Evolutionary conservation across 1,284 basidiomycete genomes (phyloP), one percentile per base, ranked within the genome.

Genomic region (Ustilago curta): DNA sequence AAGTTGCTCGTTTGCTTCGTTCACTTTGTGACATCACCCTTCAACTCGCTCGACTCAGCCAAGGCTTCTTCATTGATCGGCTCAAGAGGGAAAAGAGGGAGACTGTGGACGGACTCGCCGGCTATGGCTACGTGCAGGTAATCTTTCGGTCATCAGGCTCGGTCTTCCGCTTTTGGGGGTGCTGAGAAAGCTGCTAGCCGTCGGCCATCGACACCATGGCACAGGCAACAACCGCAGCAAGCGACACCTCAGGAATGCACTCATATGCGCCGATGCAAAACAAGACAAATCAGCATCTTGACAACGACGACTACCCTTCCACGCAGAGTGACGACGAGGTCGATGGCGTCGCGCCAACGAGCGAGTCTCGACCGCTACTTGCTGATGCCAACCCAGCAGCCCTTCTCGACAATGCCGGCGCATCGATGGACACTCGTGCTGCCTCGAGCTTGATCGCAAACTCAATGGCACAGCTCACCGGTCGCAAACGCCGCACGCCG

Each of bases 281-380:
- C 19, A 19, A 25, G 16, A 2, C 23, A 14, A 45, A 27, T 16
- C 35, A 35, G 23, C 50, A 55, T 25, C 31, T 21, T 2, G 59
- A 62, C 25, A 59, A 74, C 2, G 57, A 23, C 2, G 61, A 43
- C 27, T 69, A 68, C 21, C 51, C 61, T 4, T 63, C 59, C 2
- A 69, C 65, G 1, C 61, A 73, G 23, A 65, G 61, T 31, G 70
- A 73, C 44, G 70, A 48, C 50, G 59, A 67, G 6, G 18, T 63
- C 51, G 52, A 54, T 14, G 40, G 5, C 1, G 6, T 2, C 11
- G 52, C 29, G 5, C 31, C 40, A 2, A 18, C 3, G 3, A 43
- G 6, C 6, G 58, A 64, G 44, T 25, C 43, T 19, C 61, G 44
- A 18, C 49, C 52, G 8, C 49, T 60, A 8, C 55, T 70, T 9